These are phyloP conservation scores for Hansenula sp. DNA, from an alignment of 1,139 yeast genomes.

Conservation along the genomic window DNA sequence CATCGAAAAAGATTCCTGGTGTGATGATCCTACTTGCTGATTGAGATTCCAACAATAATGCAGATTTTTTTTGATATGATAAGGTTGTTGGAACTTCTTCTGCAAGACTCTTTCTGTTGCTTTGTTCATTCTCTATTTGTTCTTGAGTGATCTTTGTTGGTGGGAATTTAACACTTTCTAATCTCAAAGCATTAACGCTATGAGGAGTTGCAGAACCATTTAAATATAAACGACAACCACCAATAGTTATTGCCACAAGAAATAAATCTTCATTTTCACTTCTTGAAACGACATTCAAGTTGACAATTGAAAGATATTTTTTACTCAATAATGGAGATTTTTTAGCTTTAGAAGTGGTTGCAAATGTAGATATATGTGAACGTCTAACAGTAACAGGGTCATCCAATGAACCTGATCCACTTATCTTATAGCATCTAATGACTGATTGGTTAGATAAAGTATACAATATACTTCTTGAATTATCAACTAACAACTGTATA, in stretches of 20 bases:
- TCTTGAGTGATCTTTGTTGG: constrained; percentile 64
- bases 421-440: constrained; percentile 72
- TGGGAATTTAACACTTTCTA: constrained; percentile 63
- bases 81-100: constrained; percentile 24
- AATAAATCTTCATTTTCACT: constrained; percentile 68
- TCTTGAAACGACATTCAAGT: constrained; percentile 56
- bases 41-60: constrained; percentile 35
- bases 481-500: constrained; percentile 66
- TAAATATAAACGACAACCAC: constrained; percentile 77
- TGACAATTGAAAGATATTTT: constrained; percentile 46
- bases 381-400: constrained; percentile 32
- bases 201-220: constrained; percentile 42
- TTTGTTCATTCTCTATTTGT: constrained; percentile 42
- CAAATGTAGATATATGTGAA: constrained; percentile 42
- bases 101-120: constrained; percentile 9
- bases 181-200: constrained; percentile 38
- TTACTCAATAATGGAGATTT: constrained; percentile 32
- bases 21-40: constrained; percentile 53
- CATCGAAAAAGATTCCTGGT: constrained; percentile 76
- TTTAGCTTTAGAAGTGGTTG: constrained; percentile 49
- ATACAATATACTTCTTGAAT: constrained; percentile 71
- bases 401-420: constrained; percentile 31
- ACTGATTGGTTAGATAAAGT: constrained; percentile 79
- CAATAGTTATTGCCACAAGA: constrained; percentile 78
- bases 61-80: constrained; percentile 37